These are phyloP conservation scores for Fraxinus pennsylvanica DNA, from an alignment of 257 asterid species.

Conservation along the genomic window DNA sequence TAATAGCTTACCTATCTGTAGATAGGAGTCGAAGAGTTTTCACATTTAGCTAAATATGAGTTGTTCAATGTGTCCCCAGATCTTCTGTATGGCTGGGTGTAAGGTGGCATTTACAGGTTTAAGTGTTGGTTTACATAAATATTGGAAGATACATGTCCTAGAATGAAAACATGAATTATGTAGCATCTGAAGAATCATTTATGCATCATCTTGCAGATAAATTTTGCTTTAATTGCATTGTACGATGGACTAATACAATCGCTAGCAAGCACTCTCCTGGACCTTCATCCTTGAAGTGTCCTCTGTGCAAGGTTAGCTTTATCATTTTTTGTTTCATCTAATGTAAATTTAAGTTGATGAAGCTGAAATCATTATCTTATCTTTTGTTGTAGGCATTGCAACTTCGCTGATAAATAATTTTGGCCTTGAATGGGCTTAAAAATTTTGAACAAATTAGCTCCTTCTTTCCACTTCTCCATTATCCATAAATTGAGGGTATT, in stretches of 20 bases:
- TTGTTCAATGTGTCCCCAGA: neutral
- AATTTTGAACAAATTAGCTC: neutral
- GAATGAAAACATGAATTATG: slow-evolving; percentile 23
- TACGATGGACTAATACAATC: slow-evolving; percentile 61
- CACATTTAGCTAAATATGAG: neutral
- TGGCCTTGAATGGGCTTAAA: neutral
- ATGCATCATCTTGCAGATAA: slow-evolving; percentile 56
- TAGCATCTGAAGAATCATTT: neutral
- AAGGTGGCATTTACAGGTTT: too few relatives aligned
- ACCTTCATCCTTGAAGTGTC: slow-evolving; percentile 62
- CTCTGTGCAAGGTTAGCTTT: slow-evolving; percentile 70
- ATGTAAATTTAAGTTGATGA: neutral
- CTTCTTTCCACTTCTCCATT: neutral
- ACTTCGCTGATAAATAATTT: neutral
- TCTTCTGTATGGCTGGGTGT: neutral
- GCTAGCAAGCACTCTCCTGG: slow-evolving; percentile 37
- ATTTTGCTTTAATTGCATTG: slow-evolving; percentile 69
- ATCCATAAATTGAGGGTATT: neutral
- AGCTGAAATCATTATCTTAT: neutral
- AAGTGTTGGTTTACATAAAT: neutral
- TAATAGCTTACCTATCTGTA: neutral
- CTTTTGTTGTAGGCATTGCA: neutral
- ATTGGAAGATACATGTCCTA: slow-evolving; percentile 3
- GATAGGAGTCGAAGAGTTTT: neutral
- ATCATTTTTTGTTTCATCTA: slow-evolving; percentile 1